phyloP scores from a whole-genome alignment of 352 stramenopile genomes.

The Aphanomyces cochlioides region DNA sequence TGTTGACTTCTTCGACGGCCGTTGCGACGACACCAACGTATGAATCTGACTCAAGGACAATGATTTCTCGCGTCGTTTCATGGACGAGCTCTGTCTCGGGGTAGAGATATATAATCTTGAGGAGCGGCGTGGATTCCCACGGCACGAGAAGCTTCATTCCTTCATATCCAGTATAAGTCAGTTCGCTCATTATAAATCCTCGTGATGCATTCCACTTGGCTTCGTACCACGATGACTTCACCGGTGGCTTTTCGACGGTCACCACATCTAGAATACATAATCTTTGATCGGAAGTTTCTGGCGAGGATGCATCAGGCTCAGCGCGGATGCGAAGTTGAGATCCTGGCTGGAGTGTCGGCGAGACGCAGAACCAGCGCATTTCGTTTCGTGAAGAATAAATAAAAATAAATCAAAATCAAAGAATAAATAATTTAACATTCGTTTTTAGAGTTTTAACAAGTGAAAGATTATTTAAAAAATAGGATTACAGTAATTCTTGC shows the following conservation, averaged over 20 bases:
- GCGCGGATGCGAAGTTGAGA: conserved; percentile 19
- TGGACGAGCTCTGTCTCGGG: conserved; percentile 18
- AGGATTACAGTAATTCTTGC: too few relatives aligned
- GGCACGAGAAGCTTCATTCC: conserved; percentile 23
- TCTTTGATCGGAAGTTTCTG: neutral
- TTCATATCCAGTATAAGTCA: neutral
- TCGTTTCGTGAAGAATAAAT: neutral
- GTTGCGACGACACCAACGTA: conserved; percentile 8
- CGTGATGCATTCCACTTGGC: conserved; percentile 6
- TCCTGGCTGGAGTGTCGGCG: conserved; percentile 12
- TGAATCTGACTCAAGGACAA: conserved; percentile 16
- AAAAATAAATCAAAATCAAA: too few relatives aligned
- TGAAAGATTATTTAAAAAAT: too few relatives aligned
- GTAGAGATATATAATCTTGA: conserved; percentile 17
- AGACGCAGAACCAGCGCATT: conserved; percentile 28
- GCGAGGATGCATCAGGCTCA: conserved; percentile 4
- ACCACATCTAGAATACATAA: conserved; percentile 17
- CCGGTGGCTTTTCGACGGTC: neutral
- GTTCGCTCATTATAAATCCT: conserved; percentile 4
- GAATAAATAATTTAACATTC: too few relatives aligned
- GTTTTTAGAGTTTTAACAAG: too few relatives aligned
- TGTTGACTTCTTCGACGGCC: too few relatives aligned
- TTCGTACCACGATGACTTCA: conserved; percentile 1
- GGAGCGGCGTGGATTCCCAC: conserved; percentile 16
- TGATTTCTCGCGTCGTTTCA: neutral